phyloP scores from a whole-genome alignment of 2,329 filamentous ascomycete species.

The Phyllosticta capitalensis region DNA sequence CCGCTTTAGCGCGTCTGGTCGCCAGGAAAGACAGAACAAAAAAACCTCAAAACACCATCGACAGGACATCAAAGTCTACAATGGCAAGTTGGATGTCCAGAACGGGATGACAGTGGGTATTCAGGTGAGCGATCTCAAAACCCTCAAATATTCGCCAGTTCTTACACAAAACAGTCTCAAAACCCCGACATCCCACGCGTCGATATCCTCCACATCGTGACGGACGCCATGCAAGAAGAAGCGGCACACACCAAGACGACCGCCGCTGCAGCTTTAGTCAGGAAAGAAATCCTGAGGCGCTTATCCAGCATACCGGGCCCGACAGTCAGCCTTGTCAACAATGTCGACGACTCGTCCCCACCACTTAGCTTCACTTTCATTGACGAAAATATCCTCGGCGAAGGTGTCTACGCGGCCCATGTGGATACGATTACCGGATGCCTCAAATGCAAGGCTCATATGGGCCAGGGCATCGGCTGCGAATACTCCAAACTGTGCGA shows the following conservation, averaged over 20 bases:
- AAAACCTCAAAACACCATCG: constrained; percentile 14
- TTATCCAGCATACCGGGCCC: constrained; percentile 22
- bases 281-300: constrained; percentile 27
- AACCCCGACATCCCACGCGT: constrained; percentile 18
- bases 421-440: constrained; percentile 61
- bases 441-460: constrained; percentile 46
- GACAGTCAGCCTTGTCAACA: constrained; percentile 54
- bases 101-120: constrained; percentile 24
- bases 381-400: constrained; percentile 47
- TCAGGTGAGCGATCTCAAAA: not conserved
- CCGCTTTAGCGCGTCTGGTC: not conserved
- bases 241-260: constrained; percentile 21
- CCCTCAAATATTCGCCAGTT: not conserved
- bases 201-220: constrained; percentile 26
- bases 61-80: constrained; percentile 26
- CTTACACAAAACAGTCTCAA: constrained; percentile 11
- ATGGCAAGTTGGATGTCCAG: constrained; percentile 29
- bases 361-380: constrained; percentile 62
- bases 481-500: constrained; percentile 54
- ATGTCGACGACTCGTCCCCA: constrained; percentile 44
- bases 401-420: constrained; percentile 51
- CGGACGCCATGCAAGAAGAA: constrained; percentile 24
- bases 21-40: constrained; percentile 16
- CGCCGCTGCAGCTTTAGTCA: constrained; percentile 27
- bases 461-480: constrained; percentile 46